Evolutionary conservation across 2,329 filamentous ascomycete species (phyloP).

Genomic region (Trichoderma oligosporum): DNA sequence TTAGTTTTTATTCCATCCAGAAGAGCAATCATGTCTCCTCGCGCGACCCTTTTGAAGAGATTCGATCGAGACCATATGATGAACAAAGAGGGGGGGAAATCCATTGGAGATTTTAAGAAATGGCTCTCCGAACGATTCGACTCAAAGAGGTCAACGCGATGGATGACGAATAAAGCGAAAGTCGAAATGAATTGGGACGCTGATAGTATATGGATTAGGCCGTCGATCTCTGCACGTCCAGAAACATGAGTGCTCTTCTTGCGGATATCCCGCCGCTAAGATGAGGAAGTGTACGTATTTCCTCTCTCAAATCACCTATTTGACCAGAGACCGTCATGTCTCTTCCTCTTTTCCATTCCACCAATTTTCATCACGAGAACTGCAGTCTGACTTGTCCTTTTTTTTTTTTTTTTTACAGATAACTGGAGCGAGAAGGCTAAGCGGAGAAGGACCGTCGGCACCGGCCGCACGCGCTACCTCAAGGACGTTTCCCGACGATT

Average conservation of each 20-base stretch:
- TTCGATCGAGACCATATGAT: constrained; percentile 15
- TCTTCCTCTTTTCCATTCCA: background rate
- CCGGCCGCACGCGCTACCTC: constrained; percentile 92
- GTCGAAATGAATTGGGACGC: constrained; percentile 20
- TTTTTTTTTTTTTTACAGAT: constrained; percentile 52
- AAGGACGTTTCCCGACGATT: constrained; percentile 89
- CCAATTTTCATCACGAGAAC: constrained; percentile 4
- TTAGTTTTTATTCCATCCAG: constrained; percentile 50
- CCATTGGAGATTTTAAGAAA: background rate
- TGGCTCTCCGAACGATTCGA: constrained; percentile 1
- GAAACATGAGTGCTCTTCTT: constrained; percentile 94
- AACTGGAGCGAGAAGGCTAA: constrained; percentile 99
- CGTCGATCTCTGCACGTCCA: constrained; percentile 98
- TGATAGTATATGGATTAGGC: constrained; percentile 51
- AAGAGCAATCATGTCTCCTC: constrained; percentile 4
- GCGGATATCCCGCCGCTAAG: constrained; percentile 97
- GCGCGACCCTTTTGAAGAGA: background rate
- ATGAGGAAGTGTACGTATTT: constrained; percentile 89
- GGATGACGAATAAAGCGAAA: background rate
- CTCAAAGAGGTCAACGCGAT: background rate
- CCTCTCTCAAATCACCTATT: background rate
- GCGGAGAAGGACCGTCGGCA: constrained; percentile 98
- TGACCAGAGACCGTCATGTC: background rate
- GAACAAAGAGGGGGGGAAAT: constrained; percentile 18
- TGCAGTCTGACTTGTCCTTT: background rate